Evolutionary conservation across 768 basidiomycete species (phyloP).

Genomic region (Lanmaoa pseudosensibilis): DNA sequence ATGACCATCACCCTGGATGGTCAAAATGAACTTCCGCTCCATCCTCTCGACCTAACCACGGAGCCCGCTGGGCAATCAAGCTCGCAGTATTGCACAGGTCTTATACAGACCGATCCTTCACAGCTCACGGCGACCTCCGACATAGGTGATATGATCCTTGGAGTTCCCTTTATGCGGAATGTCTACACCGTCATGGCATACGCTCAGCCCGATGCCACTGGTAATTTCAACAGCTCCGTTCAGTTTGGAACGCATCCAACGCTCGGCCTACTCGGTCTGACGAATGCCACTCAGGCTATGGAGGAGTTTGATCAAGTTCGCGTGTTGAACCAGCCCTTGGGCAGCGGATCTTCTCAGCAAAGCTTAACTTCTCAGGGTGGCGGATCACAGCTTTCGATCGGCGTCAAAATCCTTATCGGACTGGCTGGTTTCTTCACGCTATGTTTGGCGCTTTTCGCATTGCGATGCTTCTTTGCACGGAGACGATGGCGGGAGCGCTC

Average conservation of each 20-base stretch:
- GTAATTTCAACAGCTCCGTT: slow-evolving; percentile 41
- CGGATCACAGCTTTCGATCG: slow-evolving; percentile 51
- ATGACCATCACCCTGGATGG: slow-evolving; percentile 65
- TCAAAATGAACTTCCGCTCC: slow-evolving; percentile 57
- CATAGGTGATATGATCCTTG: slow-evolving; percentile 72
- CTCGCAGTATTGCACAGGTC: slow-evolving; percentile 55
- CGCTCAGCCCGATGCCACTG: slow-evolving; percentile 44
- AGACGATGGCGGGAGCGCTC: slow-evolving; percentile 32
- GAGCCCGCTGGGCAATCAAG: slow-evolving; percentile 44
- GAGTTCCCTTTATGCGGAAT: slow-evolving; percentile 75
- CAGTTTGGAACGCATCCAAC: slow-evolving; percentile 35
- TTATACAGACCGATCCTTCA: slow-evolving; percentile 60
- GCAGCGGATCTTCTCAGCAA: slow-evolving; percentile 14
- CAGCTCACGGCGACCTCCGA: slow-evolving; percentile 37
- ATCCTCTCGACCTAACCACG: slow-evolving; percentile 72
- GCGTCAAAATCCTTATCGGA: slow-evolving; percentile 61
- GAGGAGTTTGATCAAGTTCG: slow-evolving; percentile 70
- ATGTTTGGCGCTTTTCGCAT: slow-evolving; percentile 51
- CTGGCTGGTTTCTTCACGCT: slow-evolving; percentile 58
- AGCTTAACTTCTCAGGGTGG: slow-evolving; percentile 7
- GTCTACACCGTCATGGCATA: slow-evolving; percentile 78
- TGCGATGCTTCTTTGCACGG: slow-evolving; percentile 51
- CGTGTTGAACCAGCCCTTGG: slow-evolving; percentile 61
- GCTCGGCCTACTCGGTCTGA: slow-evolving; percentile 64
- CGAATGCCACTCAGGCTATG: slow-evolving; percentile 59